Evolutionary conservation across 2,329 filamentous ascomycete genomes (phyloP).

Genomic region (Cercospora beticola): DNA sequence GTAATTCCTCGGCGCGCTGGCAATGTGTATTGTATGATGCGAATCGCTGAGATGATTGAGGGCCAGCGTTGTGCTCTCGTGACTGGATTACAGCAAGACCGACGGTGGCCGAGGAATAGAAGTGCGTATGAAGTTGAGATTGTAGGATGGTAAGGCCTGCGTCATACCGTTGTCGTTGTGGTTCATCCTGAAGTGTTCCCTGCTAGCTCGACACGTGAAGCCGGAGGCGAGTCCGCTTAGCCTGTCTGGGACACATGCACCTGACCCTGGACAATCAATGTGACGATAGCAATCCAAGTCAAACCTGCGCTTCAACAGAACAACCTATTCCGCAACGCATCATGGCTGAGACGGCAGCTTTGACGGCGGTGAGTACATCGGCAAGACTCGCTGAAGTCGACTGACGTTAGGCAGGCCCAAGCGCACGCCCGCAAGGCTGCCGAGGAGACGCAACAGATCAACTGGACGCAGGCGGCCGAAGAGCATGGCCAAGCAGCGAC

Average conservation of each 20-base stretch:
- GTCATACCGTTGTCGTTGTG: conserved; percentile 1
- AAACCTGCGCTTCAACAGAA: not conserved
- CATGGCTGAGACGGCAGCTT: conserved; percentile 32
- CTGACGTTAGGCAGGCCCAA: conserved; percentile 62
- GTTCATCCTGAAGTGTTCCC: not conserved
- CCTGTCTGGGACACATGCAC: not conserved
- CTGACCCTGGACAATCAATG: not conserved
- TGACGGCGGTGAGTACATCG: conserved; percentile 15
- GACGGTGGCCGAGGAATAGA: not conserved
- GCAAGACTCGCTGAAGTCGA: not conserved
- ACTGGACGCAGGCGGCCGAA: conserved; percentile 78
- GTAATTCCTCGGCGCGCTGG: not conserved
- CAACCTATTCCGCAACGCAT: not conserved
- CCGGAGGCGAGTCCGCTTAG: not conserved
- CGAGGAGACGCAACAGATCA: conserved; percentile 64
- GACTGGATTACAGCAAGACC: not conserved
- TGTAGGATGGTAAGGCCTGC: not conserved
- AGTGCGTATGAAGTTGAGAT: not conserved
- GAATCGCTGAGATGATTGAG: not conserved
- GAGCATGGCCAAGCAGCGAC: conserved; percentile 86
- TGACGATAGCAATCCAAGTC: not conserved
- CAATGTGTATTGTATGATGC: not conserved
- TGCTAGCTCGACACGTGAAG: not conserved
- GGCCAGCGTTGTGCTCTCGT: not conserved
- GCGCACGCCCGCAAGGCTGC: conserved; percentile 85